A percentile compares a stretch with the other conserved stretches of the same genome.
phyloP scores from a whole-genome alignment of 1,139 yeast genomes.

The Blastobotrys illinoisensis region DNA sequence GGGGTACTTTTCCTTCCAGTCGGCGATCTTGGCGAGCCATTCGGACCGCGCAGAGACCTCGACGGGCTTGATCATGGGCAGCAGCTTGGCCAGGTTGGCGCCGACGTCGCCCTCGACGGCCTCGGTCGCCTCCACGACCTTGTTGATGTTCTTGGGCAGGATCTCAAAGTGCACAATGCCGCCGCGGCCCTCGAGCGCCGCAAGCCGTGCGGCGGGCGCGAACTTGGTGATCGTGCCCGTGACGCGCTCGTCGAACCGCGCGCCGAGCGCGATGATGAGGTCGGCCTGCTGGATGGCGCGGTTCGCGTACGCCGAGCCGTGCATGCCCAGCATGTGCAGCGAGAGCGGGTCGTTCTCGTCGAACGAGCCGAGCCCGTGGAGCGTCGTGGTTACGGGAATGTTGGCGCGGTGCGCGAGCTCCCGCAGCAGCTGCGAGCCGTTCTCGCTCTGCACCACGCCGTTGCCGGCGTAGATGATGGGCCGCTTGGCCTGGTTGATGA shows the following conservation, averaged over 20 bases:
- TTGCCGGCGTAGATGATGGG: constrained; percentile 91
- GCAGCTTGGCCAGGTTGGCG: constrained; percentile 60
- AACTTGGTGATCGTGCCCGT: constrained; percentile 80
- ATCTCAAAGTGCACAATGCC: constrained; percentile 96
- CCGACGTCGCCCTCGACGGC: constrained; percentile 97
- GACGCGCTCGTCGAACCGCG: constrained; percentile 97
- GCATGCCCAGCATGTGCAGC: constrained; percentile 97
- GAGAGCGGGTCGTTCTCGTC: constrained; percentile 90
- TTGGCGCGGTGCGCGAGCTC: constrained; percentile 86
- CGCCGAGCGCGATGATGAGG: constrained; percentile 88
- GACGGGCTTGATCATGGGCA: constrained; percentile 64
- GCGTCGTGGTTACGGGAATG: constrained; percentile 93
- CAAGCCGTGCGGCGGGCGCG: constrained; percentile 89
- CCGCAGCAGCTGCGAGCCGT: constrained; percentile 73
- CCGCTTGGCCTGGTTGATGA: constrained; percentile 75
- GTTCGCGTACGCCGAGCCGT: constrained; percentile 94
- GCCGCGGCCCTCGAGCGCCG: constrained; percentile 84
- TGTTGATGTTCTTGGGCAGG: constrained; percentile 92
- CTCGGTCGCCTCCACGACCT: constrained; percentile 94
- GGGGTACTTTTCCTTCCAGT: constrained; percentile 86
- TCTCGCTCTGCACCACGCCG: constrained; percentile 74
- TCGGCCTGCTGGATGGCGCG: constrained; percentile 91
- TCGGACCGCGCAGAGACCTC: constrained; percentile 51
- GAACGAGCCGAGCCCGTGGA: constrained; percentile 91
- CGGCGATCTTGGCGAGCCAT: constrained; percentile 69